Base-by-base conservation (phyloP, 1,284 basidiomycete species). In the Coniferiporia weirii region DNA sequence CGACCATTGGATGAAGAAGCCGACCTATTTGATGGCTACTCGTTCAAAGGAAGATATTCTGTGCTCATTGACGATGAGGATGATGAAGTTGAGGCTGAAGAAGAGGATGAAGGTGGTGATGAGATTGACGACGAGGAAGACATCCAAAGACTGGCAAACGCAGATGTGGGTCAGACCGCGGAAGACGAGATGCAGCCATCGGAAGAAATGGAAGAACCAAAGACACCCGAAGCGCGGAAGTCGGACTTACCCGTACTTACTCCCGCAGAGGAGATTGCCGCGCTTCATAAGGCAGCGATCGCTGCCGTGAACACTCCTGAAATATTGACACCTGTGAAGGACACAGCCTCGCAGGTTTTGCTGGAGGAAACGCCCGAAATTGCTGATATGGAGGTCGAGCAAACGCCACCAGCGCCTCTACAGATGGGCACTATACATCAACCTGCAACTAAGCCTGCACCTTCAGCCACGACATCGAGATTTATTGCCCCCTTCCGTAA, bases 21-120 rank as follows among this genome's bases (percentile, higher is more conserved):
- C 15, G 89, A 91, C 69, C 83, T 92, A 17, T 93, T 93, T 67
- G 91, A 93, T 72, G 91, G 90, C 12, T 93, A 93, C 70, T 92
- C 89, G 36, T 93, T 91, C 79, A 92, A 93, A 72, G 91, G 89
- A 10, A 78, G 89, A 34, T 79, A 91, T 71, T 91, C 90, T 3
- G 78, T 92, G 56, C 75, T 91, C 61, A 73, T 91, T 52, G 89
- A 89, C 61, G 85, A 83, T 44, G 84, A 85, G 9, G 83, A 82
- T 3, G 84, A 83, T 8, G 54, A 62, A 27, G 62, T 56, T 8
- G 69, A 64, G n/a, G 77, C 76, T 5, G 78, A 71, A n/a, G 76
- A 75, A 45, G 80, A 74, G 45, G 76, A 64, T 17, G 66, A 63
- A 9, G 38, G 38, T 3, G 38, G 15, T 6, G 67, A 66, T 52